Evolutionary conservation across 352 stramenopile genomes (phyloP), one percentile per base, ranked within the genome.

Genomic region (Blastocystis sp.): DNA sequence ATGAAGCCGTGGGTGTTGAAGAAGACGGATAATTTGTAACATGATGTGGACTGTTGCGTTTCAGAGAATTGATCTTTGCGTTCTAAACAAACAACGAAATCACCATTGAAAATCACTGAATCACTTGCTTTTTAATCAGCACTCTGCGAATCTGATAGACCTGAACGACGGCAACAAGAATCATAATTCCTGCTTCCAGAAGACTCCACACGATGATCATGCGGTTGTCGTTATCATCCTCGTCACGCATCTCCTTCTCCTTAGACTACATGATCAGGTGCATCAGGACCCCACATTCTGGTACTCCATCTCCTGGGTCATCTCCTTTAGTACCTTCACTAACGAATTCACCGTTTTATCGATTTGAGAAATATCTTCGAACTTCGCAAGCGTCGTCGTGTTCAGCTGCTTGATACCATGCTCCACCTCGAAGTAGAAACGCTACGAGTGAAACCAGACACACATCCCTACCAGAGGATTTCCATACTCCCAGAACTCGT

Each of bases 1-100:
- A 84, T 84, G 73, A 84, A 69, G 40, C 54, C 73, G n/a, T 84
- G 73, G 73, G 73, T 59, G 48, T 1, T 61, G 21, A 78, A 78
- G 46, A 78, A 78, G 67, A 78, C 67, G n/a, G 67, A 78, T 61
- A 57, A 34, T 7, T 42, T 78, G 67, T 78, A 78, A 78, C 24
- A 56, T 72, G 18, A 14, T n/a, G 4, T 24, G n/a, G n/a, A 4
- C 34, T 72, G 29, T 72, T 72, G 4, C 34, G 7, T 63, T 24
- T n/a, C n/a, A n/a, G n/a, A n/a, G n/a, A 9, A 34, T 63, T n/a
- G 7, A 32, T 72, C 36, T 54, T 21, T 49, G 8, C 16, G 59
- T 36, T 78, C 36, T 21, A 42, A 57, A 78, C 2, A 59, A 56
- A 57, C 18, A 78, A 18, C 6, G 6, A 36, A 57, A 59, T 76